Evolutionary conservation across 371 early-diverging fungal genomes (phyloP).

Genomic region (Lichtheimia hyalospora): DNA sequence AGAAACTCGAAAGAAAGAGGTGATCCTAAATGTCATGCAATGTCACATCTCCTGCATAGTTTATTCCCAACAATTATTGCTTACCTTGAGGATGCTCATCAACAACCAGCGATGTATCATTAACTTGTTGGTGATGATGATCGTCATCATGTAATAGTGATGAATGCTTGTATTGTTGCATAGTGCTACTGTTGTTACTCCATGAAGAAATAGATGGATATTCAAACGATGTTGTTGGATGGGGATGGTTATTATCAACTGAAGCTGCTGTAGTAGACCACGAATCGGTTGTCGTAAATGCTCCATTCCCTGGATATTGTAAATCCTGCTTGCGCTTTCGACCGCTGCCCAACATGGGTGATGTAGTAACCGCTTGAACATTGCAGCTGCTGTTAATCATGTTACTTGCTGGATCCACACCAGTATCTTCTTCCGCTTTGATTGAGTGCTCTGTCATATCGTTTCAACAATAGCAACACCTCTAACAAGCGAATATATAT

Average conservation of each 20-base stretch:
- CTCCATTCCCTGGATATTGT: constrained; percentile 11
- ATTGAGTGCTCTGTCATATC: background rate
- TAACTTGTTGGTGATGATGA: no score
- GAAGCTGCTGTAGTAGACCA: background rate
- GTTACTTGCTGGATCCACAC: background rate
- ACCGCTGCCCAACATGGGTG: background rate
- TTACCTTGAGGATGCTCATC: background rate
- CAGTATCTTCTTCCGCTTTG: background rate
- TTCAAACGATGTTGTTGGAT: background rate
- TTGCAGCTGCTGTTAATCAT: background rate
- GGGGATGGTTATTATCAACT: background rate
- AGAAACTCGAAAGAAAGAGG: constrained; percentile 7
- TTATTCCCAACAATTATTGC: background rate
- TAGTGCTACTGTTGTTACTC: background rate
- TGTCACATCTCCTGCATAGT: background rate
- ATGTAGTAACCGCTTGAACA: background rate
- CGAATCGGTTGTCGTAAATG: background rate
- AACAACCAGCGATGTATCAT: background rate
- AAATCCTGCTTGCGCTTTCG: constrained; percentile 23
- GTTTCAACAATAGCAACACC: background rate
- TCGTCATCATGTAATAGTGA: background rate
- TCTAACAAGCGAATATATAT: background rate
- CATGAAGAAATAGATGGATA: background rate
- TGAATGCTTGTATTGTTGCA: background rate
- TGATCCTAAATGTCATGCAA: background rate